phyloP scores from a whole-genome alignment of 148 eudicot species.

The Vaccinium darrowii region DNA sequence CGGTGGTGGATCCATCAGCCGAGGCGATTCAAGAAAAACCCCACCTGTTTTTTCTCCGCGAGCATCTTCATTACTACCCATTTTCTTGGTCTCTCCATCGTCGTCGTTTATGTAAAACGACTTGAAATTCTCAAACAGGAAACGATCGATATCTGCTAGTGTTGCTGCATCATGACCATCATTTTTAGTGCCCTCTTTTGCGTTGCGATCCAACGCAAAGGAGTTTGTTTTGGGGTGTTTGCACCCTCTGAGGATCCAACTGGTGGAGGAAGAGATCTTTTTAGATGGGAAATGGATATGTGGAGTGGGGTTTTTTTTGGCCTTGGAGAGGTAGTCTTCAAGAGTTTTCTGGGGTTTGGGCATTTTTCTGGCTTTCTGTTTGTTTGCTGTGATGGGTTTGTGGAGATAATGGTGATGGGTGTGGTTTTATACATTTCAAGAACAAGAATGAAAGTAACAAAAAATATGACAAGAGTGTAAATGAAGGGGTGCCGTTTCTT shows the following conservation, averaged over 20 bases:
- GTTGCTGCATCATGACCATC: conserved; percentile 44
- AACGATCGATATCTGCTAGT: conserved; percentile 60
- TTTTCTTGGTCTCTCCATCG: neutral
- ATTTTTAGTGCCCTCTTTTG: neutral
- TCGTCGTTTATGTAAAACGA: conserved; percentile 40
- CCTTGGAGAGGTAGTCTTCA: conserved; percentile 49
- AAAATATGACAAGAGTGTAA: neutral
- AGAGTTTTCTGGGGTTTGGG: conserved; percentile 56
- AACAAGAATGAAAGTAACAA: neutral
- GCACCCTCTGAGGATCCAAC: conserved; percentile 47
- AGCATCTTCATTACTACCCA: neutral
- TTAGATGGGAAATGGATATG: conserved; percentile 37
- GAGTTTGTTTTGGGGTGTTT: conserved; percentile 57
- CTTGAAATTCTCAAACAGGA: conserved; percentile 59
- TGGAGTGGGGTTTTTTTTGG: conserved; percentile 29
- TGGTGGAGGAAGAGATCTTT: conserved; percentile 42
- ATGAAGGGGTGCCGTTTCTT: neutral
- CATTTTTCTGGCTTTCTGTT: conserved; percentile 25
- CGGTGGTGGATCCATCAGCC: conserved; percentile 26
- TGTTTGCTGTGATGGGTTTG: neutral
- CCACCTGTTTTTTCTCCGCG: neutral
- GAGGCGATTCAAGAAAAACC: conserved; percentile 22
- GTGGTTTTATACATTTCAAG: neutral
- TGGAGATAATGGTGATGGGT: neutral
- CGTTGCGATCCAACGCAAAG: conserved; percentile 17